Evolutionary conservation across 306 rosid genomes (phyloP), one percentile per base, ranked within the genome.

Genomic region (Begonia fuchsioides): DNA sequence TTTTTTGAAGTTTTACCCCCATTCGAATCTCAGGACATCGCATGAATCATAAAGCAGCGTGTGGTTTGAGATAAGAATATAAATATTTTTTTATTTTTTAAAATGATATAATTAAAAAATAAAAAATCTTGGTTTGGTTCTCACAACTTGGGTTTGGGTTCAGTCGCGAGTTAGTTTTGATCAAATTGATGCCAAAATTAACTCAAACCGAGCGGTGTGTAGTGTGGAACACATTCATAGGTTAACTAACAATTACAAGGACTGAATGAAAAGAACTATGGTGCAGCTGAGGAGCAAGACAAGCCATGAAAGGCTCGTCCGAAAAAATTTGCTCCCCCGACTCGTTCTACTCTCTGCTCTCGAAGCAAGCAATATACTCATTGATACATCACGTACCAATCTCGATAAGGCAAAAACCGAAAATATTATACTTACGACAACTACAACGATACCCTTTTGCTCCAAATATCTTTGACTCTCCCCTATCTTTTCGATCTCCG

Each of bases 391-490:
- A 47, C 73, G 38, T 45, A 61, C 72, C 12, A 90, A 47, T 76
- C 71, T 64, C 46, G 69, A 43, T 15, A 73, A 20, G 46, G 90
- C 94, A 48, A 90, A 44, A 47, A 60, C 55, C 14, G 78, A 72
- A 73, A 81, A 81, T 14, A 75, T 62, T 39, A 76, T 40, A 55
- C 95, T 81, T 40, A 84, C 45, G 32, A 69, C 17, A 67, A 90
- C 79, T 46, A 81, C 68, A 17, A 71, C 18, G 4, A 69, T 47
- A 43, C 81, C 74, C 80, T 90, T 81, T 62, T 79, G 76, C 66
- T 90, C 98, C 65, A 90, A 55, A 38, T 53, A 72, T 14, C 38
- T 47, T 59, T 90, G 95, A 57, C 75, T 81, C 74, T 72, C 72
- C 55, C 62, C 58, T 17, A 84, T 81, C 69, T 50, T 64, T 47